A percentile compares a stretch with the other conserved stretches of the same genome.
These are phyloP conservation scores for Thozetella sp. DNA, from an alignment of 495 filamentous ascomycete genomes.

Conservation along the genomic window DNA sequence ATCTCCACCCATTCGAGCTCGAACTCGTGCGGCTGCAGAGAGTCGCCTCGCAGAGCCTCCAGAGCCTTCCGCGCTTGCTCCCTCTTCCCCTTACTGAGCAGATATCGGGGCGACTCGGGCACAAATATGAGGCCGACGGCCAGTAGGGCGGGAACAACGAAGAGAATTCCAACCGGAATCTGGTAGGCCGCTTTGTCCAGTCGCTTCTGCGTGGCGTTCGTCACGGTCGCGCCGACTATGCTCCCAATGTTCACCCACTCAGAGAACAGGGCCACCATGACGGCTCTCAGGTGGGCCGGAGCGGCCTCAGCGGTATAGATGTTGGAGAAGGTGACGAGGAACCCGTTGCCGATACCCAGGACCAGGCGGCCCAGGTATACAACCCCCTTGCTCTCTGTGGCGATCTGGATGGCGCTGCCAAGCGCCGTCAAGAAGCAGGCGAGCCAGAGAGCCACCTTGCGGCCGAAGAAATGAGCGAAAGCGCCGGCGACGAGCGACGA, in stretches of 20 bases:
- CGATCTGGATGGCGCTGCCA: conserved; percentile 49
- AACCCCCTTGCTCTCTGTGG: conserved; percentile 36
- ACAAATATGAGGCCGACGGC: conserved; percentile 54
- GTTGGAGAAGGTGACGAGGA: conserved; percentile 56
- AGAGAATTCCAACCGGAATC: conserved; percentile 56
- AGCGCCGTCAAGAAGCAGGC: conserved; percentile 45
- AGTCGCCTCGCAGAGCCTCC: conserved; percentile 27
- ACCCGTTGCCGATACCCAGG: conserved; percentile 54
- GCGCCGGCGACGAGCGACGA: conserved; percentile 53
- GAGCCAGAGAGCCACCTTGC: conserved; percentile 48
- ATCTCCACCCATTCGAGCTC: conserved; percentile 42
- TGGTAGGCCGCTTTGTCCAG: conserved; percentile 47
- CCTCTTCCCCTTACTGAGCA: conserved; percentile 45
- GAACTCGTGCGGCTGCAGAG: conserved; percentile 37
- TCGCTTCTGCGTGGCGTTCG: conserved; percentile 27
- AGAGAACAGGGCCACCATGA: conserved; percentile 37
- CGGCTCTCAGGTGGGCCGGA: conserved; percentile 34
- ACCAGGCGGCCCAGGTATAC: conserved; percentile 52
- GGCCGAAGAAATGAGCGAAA: conserved; percentile 50
- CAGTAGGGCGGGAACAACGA: conserved; percentile 53
- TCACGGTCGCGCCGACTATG: conserved; percentile 44
- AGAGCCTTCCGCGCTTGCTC: conserved; percentile 47
- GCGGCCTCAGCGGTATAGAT: conserved; percentile 44
- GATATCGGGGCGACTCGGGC: conserved; percentile 62
- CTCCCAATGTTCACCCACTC: conserved; percentile 52